These are phyloP conservation scores for Thyridium curvatum DNA, from an alignment of 2,329 filamentous ascomycete species.

Conservation along the genomic window DNA sequence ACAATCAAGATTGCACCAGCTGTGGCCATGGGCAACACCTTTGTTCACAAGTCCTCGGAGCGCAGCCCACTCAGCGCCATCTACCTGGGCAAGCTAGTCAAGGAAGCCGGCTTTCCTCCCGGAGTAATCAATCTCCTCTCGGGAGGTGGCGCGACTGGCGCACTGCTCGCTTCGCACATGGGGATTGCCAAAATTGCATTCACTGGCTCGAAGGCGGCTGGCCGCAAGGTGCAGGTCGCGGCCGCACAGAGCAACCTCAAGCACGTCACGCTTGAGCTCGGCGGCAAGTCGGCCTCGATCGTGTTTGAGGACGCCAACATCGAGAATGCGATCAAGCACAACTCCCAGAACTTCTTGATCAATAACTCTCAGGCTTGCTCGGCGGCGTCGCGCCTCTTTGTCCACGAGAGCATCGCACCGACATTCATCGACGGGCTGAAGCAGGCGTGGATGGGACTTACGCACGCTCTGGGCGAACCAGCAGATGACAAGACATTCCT, in stretches of 20 bases:
- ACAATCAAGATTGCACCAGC: slow-evolving; percentile 33
- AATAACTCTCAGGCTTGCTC: slow-evolving; percentile 75
- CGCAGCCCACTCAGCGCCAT: slow-evolving; percentile 30
- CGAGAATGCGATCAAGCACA: slow-evolving; percentile 43
- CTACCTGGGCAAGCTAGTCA: slow-evolving; percentile 26
- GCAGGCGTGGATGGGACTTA: too few relatives aligned
- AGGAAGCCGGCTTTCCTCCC: slow-evolving; percentile 34
- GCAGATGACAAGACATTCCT: slow-evolving; percentile 44
- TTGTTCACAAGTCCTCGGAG: slow-evolving; percentile 37
- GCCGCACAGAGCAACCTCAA: slow-evolving; percentile 57
- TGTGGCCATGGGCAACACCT: slow-evolving; percentile 35
- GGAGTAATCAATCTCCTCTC: slow-evolving; percentile 34
- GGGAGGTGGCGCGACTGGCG: slow-evolving; percentile 26
- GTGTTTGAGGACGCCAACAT: slow-evolving; percentile 58
- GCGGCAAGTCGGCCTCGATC: slow-evolving; percentile 59
- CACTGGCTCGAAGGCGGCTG: slow-evolving; percentile 60
- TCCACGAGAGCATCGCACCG: slow-evolving; percentile 52
- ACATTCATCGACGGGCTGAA: slow-evolving; percentile 41
- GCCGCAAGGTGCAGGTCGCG: slow-evolving; percentile 57
- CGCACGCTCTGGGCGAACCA: slow-evolving; percentile 47
- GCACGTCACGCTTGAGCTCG: slow-evolving; percentile 65
- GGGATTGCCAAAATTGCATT: slow-evolving; percentile 58
- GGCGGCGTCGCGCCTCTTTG: slow-evolving; percentile 65
- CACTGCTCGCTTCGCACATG: slow-evolving; percentile 12
- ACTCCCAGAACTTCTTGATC: slow-evolving; percentile 47